Conservation (phyloP, 1,284 basidiomycete genomes). For the Malassezia slooffiae region DNA sequence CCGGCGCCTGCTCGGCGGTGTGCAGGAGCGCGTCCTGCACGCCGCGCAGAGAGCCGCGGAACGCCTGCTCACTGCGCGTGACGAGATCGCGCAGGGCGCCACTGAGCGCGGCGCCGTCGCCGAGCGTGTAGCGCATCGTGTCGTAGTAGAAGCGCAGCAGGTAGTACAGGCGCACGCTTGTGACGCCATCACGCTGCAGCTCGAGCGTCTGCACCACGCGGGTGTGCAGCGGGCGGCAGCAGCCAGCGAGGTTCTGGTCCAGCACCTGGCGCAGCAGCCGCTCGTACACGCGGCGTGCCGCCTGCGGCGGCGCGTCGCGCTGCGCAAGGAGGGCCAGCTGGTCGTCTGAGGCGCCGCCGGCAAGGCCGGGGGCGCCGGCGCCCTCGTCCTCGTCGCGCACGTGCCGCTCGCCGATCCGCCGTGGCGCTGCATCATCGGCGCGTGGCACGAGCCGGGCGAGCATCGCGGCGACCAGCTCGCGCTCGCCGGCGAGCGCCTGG, state of each 20-base stretch:
- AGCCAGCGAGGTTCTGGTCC: conserved; percentile 69
- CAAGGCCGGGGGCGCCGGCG: too few relatives aligned
- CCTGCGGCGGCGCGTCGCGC: conserved; percentile 14
- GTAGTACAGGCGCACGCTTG: conserved; percentile 80
- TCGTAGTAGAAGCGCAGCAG: conserved; percentile 85
- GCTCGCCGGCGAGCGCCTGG: conserved; percentile 84
- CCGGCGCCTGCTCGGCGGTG: conserved; percentile 25
- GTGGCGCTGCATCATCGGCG: background rate
- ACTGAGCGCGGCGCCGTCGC: conserved; percentile 64
- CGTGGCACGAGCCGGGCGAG: conserved; percentile 16
- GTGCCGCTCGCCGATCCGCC: conserved; percentile 5
- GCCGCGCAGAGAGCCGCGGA: background rate
- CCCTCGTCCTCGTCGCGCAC: background rate
- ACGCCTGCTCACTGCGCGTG: too few relatives aligned
- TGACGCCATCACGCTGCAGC: conserved; percentile 81
- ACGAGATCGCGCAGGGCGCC: conserved; percentile 62
- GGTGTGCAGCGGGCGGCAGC: conserved; percentile 66
- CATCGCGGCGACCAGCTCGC: conserved; percentile 53
- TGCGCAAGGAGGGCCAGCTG: conserved; percentile 23
- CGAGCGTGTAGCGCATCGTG: conserved; percentile 85
- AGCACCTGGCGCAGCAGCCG: conserved; percentile 59
- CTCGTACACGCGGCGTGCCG: conserved; percentile 6
- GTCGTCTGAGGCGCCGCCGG: too few relatives aligned
- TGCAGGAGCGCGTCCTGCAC: conserved; percentile 25
- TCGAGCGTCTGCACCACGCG: conserved; percentile 83